Evolutionary conservation across 192 early-diverging fungal genomes (phyloP).

Genomic region (Coemansia sp.): DNA sequence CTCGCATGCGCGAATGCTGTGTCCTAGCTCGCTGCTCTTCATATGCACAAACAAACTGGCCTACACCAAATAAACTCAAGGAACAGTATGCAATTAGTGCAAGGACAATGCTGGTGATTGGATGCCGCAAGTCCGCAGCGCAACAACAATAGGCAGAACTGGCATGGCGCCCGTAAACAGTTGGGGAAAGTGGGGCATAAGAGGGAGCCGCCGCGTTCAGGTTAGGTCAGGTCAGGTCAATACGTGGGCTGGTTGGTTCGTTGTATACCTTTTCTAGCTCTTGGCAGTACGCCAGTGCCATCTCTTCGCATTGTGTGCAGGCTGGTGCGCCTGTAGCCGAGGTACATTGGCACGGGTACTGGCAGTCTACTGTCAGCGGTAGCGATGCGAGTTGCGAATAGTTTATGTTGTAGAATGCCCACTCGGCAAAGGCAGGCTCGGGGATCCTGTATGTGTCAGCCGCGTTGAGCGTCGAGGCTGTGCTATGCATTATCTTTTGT

Average conservation of each 20-base stretch:
- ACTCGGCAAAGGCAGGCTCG: conserved; percentile 50
- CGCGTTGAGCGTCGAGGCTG: not conserved
- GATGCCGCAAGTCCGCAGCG: not conserved
- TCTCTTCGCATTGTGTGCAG: conserved; percentile 24
- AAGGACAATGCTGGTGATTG: not conserved
- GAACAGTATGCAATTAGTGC: not conserved
- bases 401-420: conserved; percentile 49
- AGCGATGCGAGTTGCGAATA: conserved; percentile 22
- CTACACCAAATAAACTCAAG: conserved; percentile 22
- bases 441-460: conserved; percentile 26
- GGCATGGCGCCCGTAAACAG: not conserved
- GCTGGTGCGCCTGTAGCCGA: not conserved
- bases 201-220: not conserved
- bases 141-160: not conserved
- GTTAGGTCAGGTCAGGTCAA: not conserved
- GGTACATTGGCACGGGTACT: conserved; percentile 13
- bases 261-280: conserved; percentile 48
- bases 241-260: not conserved
- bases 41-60: conserved; percentile 42
- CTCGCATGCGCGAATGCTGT: conserved; percentile 39
- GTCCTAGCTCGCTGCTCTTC: conserved; percentile 38
- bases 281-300: conserved; percentile 20
- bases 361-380: conserved; percentile 13
- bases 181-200: conserved; percentile 2
- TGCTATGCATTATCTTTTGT: not conserved